These are phyloP conservation scores for Aspergillus calidoustus DNA, from an alignment of 2,329 filamentous ascomycete genomes.

Conservation along the genomic window DNA sequence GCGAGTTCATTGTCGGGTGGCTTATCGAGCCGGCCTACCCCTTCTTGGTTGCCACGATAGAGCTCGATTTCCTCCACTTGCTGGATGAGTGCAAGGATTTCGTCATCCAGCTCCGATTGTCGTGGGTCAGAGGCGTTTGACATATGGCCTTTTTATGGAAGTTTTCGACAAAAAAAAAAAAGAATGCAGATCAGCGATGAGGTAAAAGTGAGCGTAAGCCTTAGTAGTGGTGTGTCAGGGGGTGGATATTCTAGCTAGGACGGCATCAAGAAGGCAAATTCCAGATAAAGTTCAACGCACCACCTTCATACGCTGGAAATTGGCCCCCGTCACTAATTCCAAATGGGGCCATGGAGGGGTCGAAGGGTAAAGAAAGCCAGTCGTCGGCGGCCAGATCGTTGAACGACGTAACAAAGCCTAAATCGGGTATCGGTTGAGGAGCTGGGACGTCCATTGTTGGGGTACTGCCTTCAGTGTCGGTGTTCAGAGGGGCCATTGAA, in stretches of 20 bases:
- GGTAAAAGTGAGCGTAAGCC: background rate
- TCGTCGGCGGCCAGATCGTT: conserved; percentile 43
- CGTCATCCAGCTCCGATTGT: background rate
- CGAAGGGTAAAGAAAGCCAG: conserved; percentile 49
- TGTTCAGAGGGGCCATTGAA: conserved; percentile 37
- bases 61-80: background rate
- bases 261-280: conserved; percentile 42
- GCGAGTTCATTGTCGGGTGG: background rate
- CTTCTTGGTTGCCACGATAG: background rate
- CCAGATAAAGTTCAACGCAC: conserved; percentile 49
- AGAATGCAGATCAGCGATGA: background rate
- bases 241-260: background rate
- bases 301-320: conserved; percentile 46
- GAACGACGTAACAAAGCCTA: conserved; percentile 35
- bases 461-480: conserved; percentile 28
- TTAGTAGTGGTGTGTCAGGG: background rate
- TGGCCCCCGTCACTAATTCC: conserved; percentile 43
- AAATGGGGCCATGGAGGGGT: conserved; percentile 51
- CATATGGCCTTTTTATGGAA: background rate
- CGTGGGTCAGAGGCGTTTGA: background rate
- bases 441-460: conserved; percentile 26
- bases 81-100: background rate
- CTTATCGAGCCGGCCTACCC: background rate
- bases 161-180: background rate
- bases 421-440: conserved; percentile 33